phyloP scores from a whole-genome alignment of 2,329 filamentous ascomycete species.

The Fusarium falciforme region DNA sequence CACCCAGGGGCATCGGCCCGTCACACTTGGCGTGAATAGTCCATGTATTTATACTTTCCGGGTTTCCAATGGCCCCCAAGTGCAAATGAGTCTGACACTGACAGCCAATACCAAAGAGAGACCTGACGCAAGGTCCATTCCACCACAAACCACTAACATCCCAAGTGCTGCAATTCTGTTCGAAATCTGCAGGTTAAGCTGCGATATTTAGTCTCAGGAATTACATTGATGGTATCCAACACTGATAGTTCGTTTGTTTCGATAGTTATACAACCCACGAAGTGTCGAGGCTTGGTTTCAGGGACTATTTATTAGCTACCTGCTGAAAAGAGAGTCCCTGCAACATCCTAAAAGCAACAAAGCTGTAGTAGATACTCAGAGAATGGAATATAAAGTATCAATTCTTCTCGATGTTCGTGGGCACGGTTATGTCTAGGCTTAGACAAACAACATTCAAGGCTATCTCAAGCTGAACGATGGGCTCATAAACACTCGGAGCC shows the following conservation, averaged over 20 bases:
- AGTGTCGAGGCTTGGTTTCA: no score
- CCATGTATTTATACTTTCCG: not conserved
- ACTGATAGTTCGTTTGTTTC: no score
- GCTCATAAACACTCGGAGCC: not conserved
- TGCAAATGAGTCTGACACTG: not conserved
- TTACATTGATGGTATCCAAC: not conserved
- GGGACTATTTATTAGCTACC: no score
- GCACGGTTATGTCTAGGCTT: not conserved
- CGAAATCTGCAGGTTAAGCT: no score
- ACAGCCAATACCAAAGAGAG: not conserved
- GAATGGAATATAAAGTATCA: no score
- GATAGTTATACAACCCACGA: no score
- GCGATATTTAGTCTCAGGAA: fast-evolving
- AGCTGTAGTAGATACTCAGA: no score
- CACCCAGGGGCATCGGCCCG: not conserved
- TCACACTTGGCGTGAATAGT: not conserved
- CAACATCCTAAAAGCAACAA: no score
- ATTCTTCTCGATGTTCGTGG: no score
- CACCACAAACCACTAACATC: not conserved
- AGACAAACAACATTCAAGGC: fast-evolving
- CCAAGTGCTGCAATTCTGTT: fast-evolving
- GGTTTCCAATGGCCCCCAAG: not conserved
- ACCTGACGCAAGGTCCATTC: not conserved
- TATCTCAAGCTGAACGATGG: not conserved
- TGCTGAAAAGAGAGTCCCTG: no score